phyloP scores from a whole-genome alignment of 2,329 filamentous ascomycete species.

The Ophiocordyceps camponoti-floridani region DNA sequence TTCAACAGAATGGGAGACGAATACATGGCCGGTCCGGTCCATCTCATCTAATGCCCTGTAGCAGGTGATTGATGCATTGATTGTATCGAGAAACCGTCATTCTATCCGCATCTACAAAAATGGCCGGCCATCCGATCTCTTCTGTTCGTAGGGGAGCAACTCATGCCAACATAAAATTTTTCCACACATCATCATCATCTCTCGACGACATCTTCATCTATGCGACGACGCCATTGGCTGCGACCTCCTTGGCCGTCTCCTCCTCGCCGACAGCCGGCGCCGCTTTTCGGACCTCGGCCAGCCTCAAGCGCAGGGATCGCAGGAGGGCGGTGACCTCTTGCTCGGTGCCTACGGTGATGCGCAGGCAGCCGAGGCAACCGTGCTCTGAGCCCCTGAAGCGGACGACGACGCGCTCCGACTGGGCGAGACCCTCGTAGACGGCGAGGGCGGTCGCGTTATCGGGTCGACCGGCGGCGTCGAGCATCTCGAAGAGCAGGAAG shows the following conservation, averaged over 20 bases:
- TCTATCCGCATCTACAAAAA: too few relatives aligned
- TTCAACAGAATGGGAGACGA: neutral
- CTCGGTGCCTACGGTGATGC: slow-evolving; percentile 86
- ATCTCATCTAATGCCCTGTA: too few relatives aligned
- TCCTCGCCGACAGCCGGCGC: neutral
- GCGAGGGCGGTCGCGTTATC: slow-evolving; percentile 63
- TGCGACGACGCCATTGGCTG: slow-evolving; percentile 1
- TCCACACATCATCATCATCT: neutral
- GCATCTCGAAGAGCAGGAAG: slow-evolving; percentile 79
- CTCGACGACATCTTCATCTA: neutral
- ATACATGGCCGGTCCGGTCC: neutral
- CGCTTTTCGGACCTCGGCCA: slow-evolving; percentile 24
- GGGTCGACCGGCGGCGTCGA: slow-evolving; percentile 53
- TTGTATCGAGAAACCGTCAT: too few relatives aligned
- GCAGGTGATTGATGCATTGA: too few relatives aligned
- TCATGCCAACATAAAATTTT: too few relatives aligned
- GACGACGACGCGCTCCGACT: slow-evolving; percentile 77
- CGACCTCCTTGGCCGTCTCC: neutral
- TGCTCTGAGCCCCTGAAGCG: slow-evolving; percentile 85
- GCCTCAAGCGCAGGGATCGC: slow-evolving; percentile 37
- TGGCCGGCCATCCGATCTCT: too few relatives aligned
- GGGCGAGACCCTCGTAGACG: slow-evolving; percentile 72
- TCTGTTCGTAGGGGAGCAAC: too few relatives aligned
- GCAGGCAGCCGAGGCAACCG: slow-evolving; percentile 73
- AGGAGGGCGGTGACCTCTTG: slow-evolving; percentile 68